Base-by-base conservation (phyloP, 495 filamentous ascomycete species). In the Aspergillus homomorphus region DNA sequence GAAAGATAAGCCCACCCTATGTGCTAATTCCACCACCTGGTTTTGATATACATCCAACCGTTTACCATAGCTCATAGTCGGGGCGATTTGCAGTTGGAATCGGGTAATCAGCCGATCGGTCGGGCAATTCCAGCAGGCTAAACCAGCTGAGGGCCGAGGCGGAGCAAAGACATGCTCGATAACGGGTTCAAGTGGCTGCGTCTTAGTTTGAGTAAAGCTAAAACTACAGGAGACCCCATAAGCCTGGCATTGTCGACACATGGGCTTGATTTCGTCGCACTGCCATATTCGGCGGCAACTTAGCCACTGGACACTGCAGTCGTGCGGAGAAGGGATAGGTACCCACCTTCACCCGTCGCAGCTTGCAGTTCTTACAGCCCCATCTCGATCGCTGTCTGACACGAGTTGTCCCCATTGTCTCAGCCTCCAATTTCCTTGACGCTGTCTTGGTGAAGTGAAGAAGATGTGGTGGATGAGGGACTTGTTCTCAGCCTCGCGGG, bases 311-410 rank as follows among this genome's bases (percentile, higher is more conserved):
- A n/a, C 43, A 21, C 45, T 48, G n/a, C n/a, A n/a, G n/a, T n/a
- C n/a, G n/a, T n/a, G 15, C 8, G 33, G 33, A 38, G 10, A 12
- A 28, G 4, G 3, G 26, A 28, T 3, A 28, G 4, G 4, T 1
- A 48, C 46, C 26, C 19, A 50, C 46, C 46, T 51, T 51, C 23
- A 51, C 48, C 23, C 48, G 24, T 18, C 48, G 48, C 14, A 51
- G 48, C 24, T 51, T 51, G 48, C 48, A 51, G 48, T 51, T 51
- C 15, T 28, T 28, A 23, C 48, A 51, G 7, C 48, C 48, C 48
- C 48, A 28, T 51, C 24, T 24, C 14, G 48, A 51, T 30, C 48
- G 15, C 18, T 28, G 48, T 24, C 15, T 3, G 12, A 28, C 3
- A 18, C 16, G 48, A 18, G 24, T 18, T 28, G n/a, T 23, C 4